A percentile compares a stretch with the other conserved stretches of the same genome.
phyloP scores from a whole-genome alignment of 2,329 filamentous ascomycete genomes.

The Stachybotrys chartarum region DNA sequence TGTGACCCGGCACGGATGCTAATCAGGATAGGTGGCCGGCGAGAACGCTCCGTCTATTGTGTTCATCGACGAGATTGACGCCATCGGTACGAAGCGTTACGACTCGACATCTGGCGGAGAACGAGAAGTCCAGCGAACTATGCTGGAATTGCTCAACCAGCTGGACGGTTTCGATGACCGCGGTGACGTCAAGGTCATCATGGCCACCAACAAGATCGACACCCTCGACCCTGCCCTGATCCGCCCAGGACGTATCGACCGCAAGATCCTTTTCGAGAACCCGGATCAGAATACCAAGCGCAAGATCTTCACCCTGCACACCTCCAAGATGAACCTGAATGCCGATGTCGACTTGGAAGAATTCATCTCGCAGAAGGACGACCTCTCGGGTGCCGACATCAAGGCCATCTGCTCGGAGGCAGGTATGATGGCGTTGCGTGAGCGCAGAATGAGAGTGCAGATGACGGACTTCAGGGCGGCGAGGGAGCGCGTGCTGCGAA shows the following conservation, averaged over 20 bases:
- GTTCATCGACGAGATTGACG: slow-evolving; percentile 98
- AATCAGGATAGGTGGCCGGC: slow-evolving; percentile 64
- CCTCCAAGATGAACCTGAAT: slow-evolving; percentile 95
- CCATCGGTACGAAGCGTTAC: slow-evolving; percentile 97
- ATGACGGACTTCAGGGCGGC: slow-evolving; percentile 97
- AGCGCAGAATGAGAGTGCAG: slow-evolving; percentile 95
- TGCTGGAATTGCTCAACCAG: slow-evolving; percentile 97
- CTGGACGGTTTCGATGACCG: slow-evolving; percentile 98
- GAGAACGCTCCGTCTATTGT: slow-evolving; percentile 97
- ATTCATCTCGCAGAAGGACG: slow-evolving; percentile 98
- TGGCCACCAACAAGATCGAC: slow-evolving; percentile 99
- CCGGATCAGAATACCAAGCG: slow-evolving; percentile 78
- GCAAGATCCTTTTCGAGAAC: slow-evolving; percentile 79
- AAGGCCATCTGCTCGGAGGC: slow-evolving; percentile 98
- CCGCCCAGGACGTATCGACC: slow-evolving; percentile 93
- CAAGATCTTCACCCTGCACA: slow-evolving; percentile 98
- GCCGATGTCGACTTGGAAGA: slow-evolving; percentile 98
- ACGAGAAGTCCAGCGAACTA: slow-evolving; percentile 94
- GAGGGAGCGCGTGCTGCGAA: slow-evolving; percentile 90
- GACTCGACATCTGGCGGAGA: slow-evolving; percentile 96
- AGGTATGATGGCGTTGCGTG: slow-evolving; percentile 85
- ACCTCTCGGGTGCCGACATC: slow-evolving; percentile 94
- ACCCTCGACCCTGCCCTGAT: slow-evolving; percentile 94
- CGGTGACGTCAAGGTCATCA: slow-evolving; percentile 98
- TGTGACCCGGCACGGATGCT: neutral